phyloP scores from a whole-genome alignment of 139 green algal species.

The Coccomyxa sp. region DNA sequence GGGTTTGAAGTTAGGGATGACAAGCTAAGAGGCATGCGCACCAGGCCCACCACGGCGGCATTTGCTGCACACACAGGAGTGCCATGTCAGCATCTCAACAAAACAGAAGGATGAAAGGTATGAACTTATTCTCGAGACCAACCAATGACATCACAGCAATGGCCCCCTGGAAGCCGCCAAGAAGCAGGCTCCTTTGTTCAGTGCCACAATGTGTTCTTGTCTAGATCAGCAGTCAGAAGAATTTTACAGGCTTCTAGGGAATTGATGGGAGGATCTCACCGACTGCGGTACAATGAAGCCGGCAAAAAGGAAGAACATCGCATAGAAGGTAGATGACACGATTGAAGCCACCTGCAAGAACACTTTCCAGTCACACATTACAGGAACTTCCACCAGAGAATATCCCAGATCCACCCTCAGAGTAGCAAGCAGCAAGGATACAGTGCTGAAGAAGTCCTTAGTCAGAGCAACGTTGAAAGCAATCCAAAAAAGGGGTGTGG shows the following conservation, averaged over 20 bases:
- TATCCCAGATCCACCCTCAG: background rate
- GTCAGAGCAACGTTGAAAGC: background rate
- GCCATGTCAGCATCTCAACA: no score
- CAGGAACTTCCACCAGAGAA: background rate
- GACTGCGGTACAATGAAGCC: no score
- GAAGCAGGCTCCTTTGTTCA: no score
- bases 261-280: no score
- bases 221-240: no score
- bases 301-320: conserved; percentile 1
- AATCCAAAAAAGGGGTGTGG: background rate
- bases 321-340: conserved; percentile 15
- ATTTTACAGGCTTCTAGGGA: no score
- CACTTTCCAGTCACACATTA: background rate
- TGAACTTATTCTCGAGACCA: no score
- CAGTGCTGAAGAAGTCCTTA: background rate
- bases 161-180: background rate
- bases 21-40: background rate
- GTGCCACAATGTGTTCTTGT: no score
- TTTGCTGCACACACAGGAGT: no score
- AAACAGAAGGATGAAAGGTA: no score
- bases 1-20: background rate
- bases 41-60: background rate
- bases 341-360: conserved; percentile 1
- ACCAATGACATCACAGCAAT: background rate
- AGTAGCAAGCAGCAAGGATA: background rate